Conservation (phyloP, 345 rosid species). For the Syzygium jambos region DNA sequence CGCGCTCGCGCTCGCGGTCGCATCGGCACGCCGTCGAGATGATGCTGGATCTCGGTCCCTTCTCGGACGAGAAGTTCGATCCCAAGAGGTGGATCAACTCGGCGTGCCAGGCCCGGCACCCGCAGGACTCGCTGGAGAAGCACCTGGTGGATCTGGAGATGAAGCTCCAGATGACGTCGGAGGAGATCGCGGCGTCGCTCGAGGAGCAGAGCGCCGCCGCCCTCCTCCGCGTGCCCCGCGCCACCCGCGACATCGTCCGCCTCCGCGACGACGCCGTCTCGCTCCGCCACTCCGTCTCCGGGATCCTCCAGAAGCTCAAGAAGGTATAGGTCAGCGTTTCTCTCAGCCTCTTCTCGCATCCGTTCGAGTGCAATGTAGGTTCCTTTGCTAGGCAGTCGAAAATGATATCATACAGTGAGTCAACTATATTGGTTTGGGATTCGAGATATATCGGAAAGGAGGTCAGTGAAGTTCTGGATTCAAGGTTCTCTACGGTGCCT, state of each 20-base stretch:
- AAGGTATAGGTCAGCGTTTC: conserved; percentile 30
- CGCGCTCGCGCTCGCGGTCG: neutral
- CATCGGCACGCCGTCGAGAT: neutral
- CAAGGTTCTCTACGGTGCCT: neutral
- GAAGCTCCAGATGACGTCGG: conserved; percentile 98
- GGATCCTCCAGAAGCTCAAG: conserved; percentile 86
- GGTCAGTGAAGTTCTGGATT: neutral
- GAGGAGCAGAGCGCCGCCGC: conserved; percentile 89
- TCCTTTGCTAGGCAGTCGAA: neutral
- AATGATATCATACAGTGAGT: neutral
- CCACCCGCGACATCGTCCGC: conserved; percentile 86
- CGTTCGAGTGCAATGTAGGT: neutral
- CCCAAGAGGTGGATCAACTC: conserved; percentile 93
- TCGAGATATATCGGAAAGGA: neutral
- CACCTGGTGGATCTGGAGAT: conserved; percentile 94
- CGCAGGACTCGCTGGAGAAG: conserved; percentile 79
- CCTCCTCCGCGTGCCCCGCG: conserved; percentile 93
- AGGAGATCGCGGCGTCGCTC: conserved; percentile 93
- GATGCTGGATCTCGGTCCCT: conserved; percentile 96
- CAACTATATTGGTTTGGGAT: neutral
- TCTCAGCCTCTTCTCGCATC: neutral
- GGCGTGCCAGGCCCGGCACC: conserved; percentile 72
- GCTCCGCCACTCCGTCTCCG: conserved; percentile 68
- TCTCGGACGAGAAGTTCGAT: conserved; percentile 92
- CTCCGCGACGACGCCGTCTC: conserved; percentile 90